Evolutionary conservation across 148 eudicot species (phyloP).

Genomic region (Oxyria digyna): DNA sequence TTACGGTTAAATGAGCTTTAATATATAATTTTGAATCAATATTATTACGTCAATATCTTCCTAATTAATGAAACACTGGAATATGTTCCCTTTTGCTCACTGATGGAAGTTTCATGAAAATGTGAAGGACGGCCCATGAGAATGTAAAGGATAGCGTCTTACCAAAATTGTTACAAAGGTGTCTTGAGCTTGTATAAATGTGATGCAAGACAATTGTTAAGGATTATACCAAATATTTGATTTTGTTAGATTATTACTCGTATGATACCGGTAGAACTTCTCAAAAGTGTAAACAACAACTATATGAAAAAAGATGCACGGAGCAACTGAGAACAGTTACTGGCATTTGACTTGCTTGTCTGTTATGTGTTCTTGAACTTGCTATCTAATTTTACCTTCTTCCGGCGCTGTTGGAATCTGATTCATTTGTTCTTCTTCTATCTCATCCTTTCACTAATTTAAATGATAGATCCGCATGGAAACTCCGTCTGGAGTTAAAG

Average conservation of each 20-base stretch:
- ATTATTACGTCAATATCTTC: background rate
- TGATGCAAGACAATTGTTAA: background rate
- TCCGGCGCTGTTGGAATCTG: background rate
- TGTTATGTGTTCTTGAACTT: background rate
- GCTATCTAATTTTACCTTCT: background rate
- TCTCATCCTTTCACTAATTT: constrained; percentile 5
- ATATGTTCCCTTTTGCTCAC: background rate
- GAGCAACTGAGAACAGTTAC: background rate
- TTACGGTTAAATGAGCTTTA: background rate
- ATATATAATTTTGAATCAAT: background rate
- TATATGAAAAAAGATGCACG: background rate
- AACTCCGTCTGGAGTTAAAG: constrained; percentile 94
- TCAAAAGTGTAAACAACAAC: background rate
- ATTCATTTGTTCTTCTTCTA: background rate
- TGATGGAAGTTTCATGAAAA: background rate
- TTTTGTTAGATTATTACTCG: background rate
- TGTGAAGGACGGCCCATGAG: background rate
- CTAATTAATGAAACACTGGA: background rate
- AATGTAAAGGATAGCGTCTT: background rate
- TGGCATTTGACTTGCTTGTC: background rate
- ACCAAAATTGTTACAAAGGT: background rate
- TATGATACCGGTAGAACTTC: background rate
- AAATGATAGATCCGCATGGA: constrained; percentile 79
- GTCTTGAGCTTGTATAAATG: background rate
- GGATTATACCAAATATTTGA: background rate